Evolutionary conservation across 140 eudicot genomes (phyloP), one percentile per base, ranked within the genome.

Genomic region (Cichorium intybus): DNA sequence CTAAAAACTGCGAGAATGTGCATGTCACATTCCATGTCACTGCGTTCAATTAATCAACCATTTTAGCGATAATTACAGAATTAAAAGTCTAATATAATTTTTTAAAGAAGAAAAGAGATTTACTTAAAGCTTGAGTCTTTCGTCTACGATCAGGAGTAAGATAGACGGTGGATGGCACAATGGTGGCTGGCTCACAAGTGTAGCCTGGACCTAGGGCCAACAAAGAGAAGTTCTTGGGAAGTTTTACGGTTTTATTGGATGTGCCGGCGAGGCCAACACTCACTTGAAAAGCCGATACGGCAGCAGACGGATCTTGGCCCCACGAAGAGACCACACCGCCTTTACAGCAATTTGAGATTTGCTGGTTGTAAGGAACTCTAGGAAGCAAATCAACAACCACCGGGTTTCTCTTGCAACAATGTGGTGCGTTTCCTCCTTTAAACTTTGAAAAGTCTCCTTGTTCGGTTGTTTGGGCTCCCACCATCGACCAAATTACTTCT

Each of bases 21-120:
- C 97, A 91, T 21, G 96, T 91, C 66, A 87, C 85, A 20, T 91
- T 91, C 97, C 96, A 91, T 54, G 97, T 91, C 97, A 91, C 97
- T 91, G 95, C 75, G 75, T 35, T 16, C 23, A 34, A 51, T 16
- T 21, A 16, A 8, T 45, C 28, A 43, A 60, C n/a, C 47, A 39
- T 21, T 21, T 41, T 35, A 70, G 15, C 55, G 20, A 10, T 34
- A 31, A 3, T 31, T 5, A 37, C 0, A n/a, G n/a, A n/a, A n/a
- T 37, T 1, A 37, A 4, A 37, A 2, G 3, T 37, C 1, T 15
- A 7, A 49, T 49, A 12, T 33, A 31, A 11, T 39, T 34, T 35
- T 21, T 11, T 23, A 9, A 24, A 34, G 7, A 41, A 28, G 29
- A 47, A 9, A 8, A 29, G 33, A 62, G n/a, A 52, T 29, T 87